Evolutionary conservation across 1,139 yeast genomes (phyloP).

Genomic region (Geotrichum siamense): DNA sequence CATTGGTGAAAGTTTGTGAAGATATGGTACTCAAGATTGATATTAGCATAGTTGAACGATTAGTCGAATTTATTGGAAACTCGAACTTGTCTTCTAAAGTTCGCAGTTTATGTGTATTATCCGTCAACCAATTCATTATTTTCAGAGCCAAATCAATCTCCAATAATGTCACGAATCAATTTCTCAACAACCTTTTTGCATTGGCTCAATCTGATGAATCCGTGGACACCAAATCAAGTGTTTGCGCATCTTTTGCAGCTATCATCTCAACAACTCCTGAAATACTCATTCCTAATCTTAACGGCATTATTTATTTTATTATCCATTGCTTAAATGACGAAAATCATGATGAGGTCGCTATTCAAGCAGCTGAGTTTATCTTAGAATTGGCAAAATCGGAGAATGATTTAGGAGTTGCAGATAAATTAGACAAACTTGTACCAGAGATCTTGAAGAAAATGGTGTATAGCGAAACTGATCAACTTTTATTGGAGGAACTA

Average conservation of each 20-base stretch:
- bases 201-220: slow-evolving; percentile 50
- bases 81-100: slow-evolving; percentile 60
- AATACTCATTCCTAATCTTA: slow-evolving; percentile 68
- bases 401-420: slow-evolving; percentile 34
- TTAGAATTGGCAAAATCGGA: slow-evolving; percentile 63
- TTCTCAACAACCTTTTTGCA: slow-evolving; percentile 54
- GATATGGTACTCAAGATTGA: slow-evolving; percentile 60
- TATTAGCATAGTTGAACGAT: slow-evolving; percentile 33
- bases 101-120: slow-evolving; percentile 57
- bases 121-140: slow-evolving; percentile 71
- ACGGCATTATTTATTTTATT: slow-evolving; percentile 78
- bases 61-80: slow-evolving; percentile 43
- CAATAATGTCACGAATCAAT: slow-evolving; percentile 49
- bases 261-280: slow-evolving; percentile 76
- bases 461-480: slow-evolving; percentile 84
- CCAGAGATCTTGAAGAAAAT: slow-evolving; percentile 74
- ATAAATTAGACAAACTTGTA: slow-evolving; percentile 52
- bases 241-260: slow-evolving; percentile 71
- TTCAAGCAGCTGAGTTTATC: slow-evolving; percentile 90
- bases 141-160: slow-evolving; percentile 58
- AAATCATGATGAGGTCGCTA: slow-evolving; percentile 61
- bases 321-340: slow-evolving; percentile 66
- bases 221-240: slow-evolving; percentile 58
- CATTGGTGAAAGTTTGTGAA: slow-evolving; percentile 82
- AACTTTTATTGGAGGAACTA: slow-evolving; percentile 52